Evolutionary conservation across 139 green algal species (phyloP).

Genomic region (Coelastrella sp.): DNA sequence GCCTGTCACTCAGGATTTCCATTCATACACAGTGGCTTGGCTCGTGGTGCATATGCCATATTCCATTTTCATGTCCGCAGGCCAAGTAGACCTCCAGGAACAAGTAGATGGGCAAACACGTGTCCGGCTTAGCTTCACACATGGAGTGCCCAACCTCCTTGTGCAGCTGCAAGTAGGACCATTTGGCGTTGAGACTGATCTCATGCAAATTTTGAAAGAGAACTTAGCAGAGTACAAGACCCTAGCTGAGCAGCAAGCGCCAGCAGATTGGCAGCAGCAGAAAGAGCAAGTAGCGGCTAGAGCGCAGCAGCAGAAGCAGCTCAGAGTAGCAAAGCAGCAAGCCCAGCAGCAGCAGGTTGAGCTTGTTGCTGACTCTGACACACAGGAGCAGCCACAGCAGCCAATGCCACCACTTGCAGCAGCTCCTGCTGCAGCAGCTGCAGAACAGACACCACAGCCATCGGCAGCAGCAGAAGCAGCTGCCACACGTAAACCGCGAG

Average conservation of each 20-base stretch:
- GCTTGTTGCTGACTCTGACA: neutral
- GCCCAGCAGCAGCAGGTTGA: neutral
- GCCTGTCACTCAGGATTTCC: too few species aligned
- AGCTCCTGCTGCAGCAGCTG: neutral
- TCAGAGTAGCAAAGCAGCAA: neutral
- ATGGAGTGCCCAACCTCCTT: conserved; percentile 56
- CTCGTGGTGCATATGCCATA: too few species aligned
- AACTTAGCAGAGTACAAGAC: conserved; percentile 57
- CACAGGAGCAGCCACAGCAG: conserved; percentile 9
- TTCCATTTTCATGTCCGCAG: too few species aligned
- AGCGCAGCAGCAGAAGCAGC: conserved; percentile 7
- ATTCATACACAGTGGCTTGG: too few species aligned
- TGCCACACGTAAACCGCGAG: neutral
- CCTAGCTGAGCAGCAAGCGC: neutral
- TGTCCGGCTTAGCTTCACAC: conserved; percentile 50
- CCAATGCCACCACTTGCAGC: neutral
- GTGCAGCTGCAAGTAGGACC: conserved; percentile 50
- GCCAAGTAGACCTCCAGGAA: conserved; percentile 33
- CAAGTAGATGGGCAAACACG: conserved; percentile 1
- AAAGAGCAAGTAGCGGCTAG: conserved; percentile 4
- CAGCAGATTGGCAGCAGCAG: neutral
- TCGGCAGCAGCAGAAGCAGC: neutral
- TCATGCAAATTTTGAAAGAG: conserved; percentile 56
- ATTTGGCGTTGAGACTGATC: conserved; percentile 54
- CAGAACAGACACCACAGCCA: neutral